Evolutionary conservation across 768 basidiomycete genomes (phyloP).

Genomic region (Boletus rufocinnamomeus): DNA sequence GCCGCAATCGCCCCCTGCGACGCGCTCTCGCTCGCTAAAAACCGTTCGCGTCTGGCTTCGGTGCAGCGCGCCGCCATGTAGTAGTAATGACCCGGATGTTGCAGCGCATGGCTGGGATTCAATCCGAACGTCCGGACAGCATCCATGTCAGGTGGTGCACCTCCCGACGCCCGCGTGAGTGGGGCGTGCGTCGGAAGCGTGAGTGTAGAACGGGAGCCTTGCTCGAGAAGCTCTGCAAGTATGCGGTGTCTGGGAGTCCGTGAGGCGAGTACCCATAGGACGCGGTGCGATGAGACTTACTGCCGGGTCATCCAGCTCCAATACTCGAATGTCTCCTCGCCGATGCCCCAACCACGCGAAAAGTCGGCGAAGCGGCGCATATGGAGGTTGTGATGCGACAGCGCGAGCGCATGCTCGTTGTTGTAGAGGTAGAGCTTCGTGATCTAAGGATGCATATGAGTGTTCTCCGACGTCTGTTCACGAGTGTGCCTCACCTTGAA

Average conservation of each 20-base stretch:
- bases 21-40: slow-evolving; percentile 51
- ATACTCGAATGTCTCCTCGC: slow-evolving; percentile 94
- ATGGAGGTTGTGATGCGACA: slow-evolving; percentile 84
- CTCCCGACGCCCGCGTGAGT: slow-evolving; percentile 29
- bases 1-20: slow-evolving; percentile 43
- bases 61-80: slow-evolving; percentile 89
- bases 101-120: slow-evolving; percentile 81
- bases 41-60: slow-evolving; percentile 70
- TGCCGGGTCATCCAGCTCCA: slow-evolving; percentile 97
- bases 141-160: slow-evolving; percentile 50
- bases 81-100: slow-evolving; percentile 86
- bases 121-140: slow-evolving; percentile 62
- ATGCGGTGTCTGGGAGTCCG: slow-evolving; percentile 67
- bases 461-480: not conserved
- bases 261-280: not conserved
- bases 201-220: slow-evolving; percentile 67
- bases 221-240: slow-evolving; percentile 87
- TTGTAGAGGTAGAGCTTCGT: slow-evolving; percentile 91
- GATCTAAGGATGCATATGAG: slow-evolving; percentile 50
- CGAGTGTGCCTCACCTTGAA: slow-evolving; percentile 61
- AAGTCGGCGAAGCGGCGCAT: slow-evolving; percentile 84
- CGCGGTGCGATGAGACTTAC: slow-evolving; percentile 44
- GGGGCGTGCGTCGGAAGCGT: slow-evolving; percentile 62
- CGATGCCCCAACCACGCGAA: slow-evolving; percentile 91
- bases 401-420: slow-evolving; percentile 76